These are phyloP conservation scores for Lathyrus oleraceus DNA, from an alignment of 306 rosid genomes.

Conservation along the genomic window DNA sequence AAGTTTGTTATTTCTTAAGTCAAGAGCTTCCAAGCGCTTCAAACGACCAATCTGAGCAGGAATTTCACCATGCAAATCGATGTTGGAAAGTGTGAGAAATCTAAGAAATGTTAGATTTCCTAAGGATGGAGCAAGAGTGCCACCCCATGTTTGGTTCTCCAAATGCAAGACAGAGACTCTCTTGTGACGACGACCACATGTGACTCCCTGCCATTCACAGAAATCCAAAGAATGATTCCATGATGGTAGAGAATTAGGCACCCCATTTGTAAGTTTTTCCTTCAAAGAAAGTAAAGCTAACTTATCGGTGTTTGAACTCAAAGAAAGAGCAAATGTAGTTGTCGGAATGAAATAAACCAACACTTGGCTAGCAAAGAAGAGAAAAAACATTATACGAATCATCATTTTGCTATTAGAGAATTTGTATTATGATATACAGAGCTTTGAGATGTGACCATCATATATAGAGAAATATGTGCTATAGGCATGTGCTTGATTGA, in stretches of 20 bases:
- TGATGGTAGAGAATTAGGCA: slow-evolving; percentile 22
- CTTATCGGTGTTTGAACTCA: slow-evolving; percentile 31
- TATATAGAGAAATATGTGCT: no score
- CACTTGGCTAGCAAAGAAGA: not conserved
- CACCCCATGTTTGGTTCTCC: slow-evolving; percentile 18
- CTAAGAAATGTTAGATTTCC: slow-evolving; percentile 36
- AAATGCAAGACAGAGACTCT: slow-evolving; percentile 29
- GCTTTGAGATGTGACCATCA: no score
- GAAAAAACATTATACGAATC: not conserved
- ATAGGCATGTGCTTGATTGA: no score
- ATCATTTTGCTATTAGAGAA: not conserved
- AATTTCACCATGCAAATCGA: slow-evolving; percentile 23
- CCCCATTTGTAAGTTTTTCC: slow-evolving; percentile 17
- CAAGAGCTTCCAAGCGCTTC: slow-evolving; percentile 15
- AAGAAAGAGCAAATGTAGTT: not conserved
- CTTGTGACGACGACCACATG: slow-evolving; percentile 22
- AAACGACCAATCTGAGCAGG: slow-evolving; percentile 30
- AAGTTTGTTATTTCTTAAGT: not conserved
- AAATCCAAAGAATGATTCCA: slow-evolving; percentile 38
- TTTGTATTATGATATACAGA: no score
- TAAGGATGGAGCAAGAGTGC: slow-evolving; percentile 27
- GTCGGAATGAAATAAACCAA: not conserved
- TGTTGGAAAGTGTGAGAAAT: not conserved
- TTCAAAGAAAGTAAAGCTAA: not conserved
- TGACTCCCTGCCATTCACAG: slow-evolving; percentile 34